These are phyloP conservation scores for Leucosporidium creatinivorum DNA, from an alignment of 768 basidiomycete genomes.

Conservation along the genomic window DNA sequence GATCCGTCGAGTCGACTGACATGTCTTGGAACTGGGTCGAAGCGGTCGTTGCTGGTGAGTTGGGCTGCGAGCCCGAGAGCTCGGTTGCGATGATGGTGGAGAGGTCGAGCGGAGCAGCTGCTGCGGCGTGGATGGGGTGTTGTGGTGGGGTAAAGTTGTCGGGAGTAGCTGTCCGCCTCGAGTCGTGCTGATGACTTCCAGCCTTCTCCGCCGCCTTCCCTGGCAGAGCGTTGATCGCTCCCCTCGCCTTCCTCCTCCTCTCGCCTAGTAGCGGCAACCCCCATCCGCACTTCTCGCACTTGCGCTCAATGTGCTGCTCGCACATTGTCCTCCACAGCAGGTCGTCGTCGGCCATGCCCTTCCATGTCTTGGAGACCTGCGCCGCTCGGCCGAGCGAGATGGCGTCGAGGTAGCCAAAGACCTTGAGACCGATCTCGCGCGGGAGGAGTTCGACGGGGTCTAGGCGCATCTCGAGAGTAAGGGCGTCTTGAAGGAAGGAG, in stretches of 20 bases:
- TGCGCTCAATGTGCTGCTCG: slow-evolving; percentile 95
- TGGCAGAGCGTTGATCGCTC: slow-evolving; percentile 21
- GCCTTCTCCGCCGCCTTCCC: slow-evolving; percentile 11
- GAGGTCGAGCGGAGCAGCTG: neutral
- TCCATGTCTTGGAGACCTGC: slow-evolving; percentile 80
- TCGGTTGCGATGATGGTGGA: neutral
- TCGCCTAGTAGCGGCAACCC: slow-evolving; percentile 84
- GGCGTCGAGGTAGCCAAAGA: slow-evolving; percentile 78
- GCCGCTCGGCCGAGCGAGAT: slow-evolving; percentile 77
- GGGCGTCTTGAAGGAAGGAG: slow-evolving; percentile 86
- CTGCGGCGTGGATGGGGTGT: neutral
- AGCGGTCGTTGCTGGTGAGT: neutral
- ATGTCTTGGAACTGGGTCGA: neutral
- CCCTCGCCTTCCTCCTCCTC: slow-evolving; percentile 46
- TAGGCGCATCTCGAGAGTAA: slow-evolving; percentile 84
- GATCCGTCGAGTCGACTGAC: slow-evolving; percentile 16
- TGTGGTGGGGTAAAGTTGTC: neutral
- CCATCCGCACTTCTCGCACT: slow-evolving; percentile 96
- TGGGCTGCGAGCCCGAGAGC: neutral
- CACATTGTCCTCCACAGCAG: slow-evolving; percentile 92
- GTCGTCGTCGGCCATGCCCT: slow-evolving; percentile 83
- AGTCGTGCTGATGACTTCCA: slow-evolving; percentile 5
- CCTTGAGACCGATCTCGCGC: slow-evolving; percentile 80
- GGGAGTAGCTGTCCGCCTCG: slow-evolving; percentile 6
- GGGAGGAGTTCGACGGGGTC: slow-evolving; percentile 89